Base-by-base conservation (phyloP, 805 yeast genomes). In the Schwanniomyces polymorphus region DNA sequence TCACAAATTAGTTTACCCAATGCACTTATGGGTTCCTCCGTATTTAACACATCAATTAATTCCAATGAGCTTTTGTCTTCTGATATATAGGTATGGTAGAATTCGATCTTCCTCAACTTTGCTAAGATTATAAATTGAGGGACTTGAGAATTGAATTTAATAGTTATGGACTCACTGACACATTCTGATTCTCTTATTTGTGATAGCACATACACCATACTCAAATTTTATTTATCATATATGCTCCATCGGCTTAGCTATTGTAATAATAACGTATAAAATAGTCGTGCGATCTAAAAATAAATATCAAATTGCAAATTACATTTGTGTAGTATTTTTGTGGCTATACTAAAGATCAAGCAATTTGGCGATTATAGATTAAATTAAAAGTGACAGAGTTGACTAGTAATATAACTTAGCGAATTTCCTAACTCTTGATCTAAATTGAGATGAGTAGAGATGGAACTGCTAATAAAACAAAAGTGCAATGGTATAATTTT, bases 401-500 rank as follows among this genome's bases (percentile, higher is more conserved):
- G 23, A 21, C 23, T 21, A 21, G 23, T 21, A 21, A 4, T 5
- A 3, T 21, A 21, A 3, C 5, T 21, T 21, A 21, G 23, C 5
- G 23, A 21, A 21, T 21, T 21, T 4, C 23, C 23, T 21, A 21
- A 16, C 14, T 6, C 14, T 31, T 7, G 8, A 18, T 31, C 7
- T 31, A 31, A 31, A 31, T 21, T 31, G 35, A 37, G 18, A 37
- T 37, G 39, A 37, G 27, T 18, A 18, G 39, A 11, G 39, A 37
- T 21, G 39, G 18, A 7, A 4, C 8, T 7, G 14, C 27, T 18
- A 23, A 26, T 7, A 37, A 12, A 37, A 21, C 14, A 21, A 14
- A 18, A 25, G 54, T 56, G 33, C 60, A 61, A 43, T 62, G 68
- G 68, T 53, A 49, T 26, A 29, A 54, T 7, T 47, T 56, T 44